phyloP scores from a whole-genome alignment of 202 grass and related monocot species.

The Cymbopogon flexuosus region DNA sequence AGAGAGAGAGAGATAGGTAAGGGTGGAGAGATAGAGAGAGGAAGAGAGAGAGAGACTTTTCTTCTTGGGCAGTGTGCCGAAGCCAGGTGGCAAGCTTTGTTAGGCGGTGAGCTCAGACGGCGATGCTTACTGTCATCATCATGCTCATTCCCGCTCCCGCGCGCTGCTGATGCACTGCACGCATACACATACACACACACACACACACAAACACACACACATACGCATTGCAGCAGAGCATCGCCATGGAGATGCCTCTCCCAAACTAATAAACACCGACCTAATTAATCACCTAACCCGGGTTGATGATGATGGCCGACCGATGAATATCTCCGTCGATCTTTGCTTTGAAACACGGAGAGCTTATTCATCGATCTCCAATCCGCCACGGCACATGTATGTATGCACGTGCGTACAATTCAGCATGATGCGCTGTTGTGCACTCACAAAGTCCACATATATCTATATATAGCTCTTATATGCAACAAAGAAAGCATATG shows the following conservation, averaged over 20 bases:
- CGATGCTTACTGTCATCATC: conserved; percentile 4
- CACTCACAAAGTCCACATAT: conserved; percentile 6
- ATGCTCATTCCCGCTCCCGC: neutral
- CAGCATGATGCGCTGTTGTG: conserved; percentile 31
- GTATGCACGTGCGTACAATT: neutral
- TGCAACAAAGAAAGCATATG: no score
- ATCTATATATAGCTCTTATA: no score
- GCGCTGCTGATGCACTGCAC: neutral
- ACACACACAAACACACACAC: neutral
- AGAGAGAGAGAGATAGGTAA: neutral
- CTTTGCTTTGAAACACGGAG: neutral
- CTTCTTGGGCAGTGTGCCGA: conserved; percentile 40
- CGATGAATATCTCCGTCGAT: conserved; percentile 18
- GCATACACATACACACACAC: no score
- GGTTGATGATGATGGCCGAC: conserved; percentile 4
- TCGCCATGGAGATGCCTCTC: neutral
- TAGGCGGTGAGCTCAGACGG: neutral
- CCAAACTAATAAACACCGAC: neutral
- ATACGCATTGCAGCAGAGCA: neutral
- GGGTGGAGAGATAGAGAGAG: neutral
- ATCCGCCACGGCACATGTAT: neutral
- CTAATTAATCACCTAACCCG: conserved; percentile 20
- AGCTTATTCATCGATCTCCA: neutral
- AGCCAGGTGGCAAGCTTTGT: conserved; percentile 35
- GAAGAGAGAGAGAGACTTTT: conserved; percentile 25